Evolutionary conservation across 2,329 filamentous ascomycete species (phyloP), one percentile per base, ranked within the genome.

Genomic region (Fusarium caatingaense): DNA sequence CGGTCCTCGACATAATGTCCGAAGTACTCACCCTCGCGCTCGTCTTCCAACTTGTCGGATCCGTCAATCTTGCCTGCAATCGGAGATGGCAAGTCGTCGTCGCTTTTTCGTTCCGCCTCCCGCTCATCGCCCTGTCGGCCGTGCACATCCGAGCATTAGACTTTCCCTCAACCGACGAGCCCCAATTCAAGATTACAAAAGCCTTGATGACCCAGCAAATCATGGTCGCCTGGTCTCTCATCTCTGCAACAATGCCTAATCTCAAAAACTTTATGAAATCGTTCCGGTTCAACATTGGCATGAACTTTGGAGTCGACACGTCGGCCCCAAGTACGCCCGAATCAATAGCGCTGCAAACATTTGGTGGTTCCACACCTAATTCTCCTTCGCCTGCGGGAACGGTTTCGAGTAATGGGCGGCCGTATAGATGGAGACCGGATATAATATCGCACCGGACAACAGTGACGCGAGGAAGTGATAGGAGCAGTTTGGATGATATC

Each of bases 211-310:
- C 48, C 9, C 71, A 73, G 4, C 71, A 73, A 8, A 37, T 62
- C 16, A 70, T 73, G 65, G 54, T 73, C 9, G 53, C 50, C 0
- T 73, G 71, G 68, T 73, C 71, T 4, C 37, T 73, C 6, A 63
- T 73, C 7, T 73, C 71, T 1, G 71, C 71, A 1, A 73, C 71
- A 0, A 49, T 73, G 16, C 71, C 71, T 0, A 73, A 73, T 18
- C 46, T 73, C 0, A 73, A 73, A 40, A 73, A 69, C 46, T 73
- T 73, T 4, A 49, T 73, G 12, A 72, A 72, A 12, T 73, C 71
- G 0, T 73, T 73, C 25, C 72, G 66, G 0, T 53, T 53, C 5
- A 53, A 53, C 0, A 69, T 73, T 8, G 71, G 71, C 0, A 72
- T 73, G 71, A 68, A 68, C 2, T 73, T 73, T 0, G 62, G 65